Evolutionary conservation across 2,329 filamentous ascomycete species (phyloP), one percentile per base, ranked within the genome.

Genomic region (Neonectria coccinea): DNA sequence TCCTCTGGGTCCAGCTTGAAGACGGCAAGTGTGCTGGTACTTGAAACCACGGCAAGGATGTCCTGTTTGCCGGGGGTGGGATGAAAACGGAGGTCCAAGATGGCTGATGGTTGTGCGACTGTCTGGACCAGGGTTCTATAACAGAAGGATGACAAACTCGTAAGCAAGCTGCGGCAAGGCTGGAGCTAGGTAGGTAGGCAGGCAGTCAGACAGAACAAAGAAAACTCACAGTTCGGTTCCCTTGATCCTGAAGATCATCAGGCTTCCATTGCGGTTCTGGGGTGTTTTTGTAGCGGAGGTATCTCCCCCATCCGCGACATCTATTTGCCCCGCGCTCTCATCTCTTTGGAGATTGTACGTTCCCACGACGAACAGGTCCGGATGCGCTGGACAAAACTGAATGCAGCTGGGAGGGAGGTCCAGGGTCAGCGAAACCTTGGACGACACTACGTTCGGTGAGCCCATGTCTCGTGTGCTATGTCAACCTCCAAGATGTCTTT

Each of bases 1-100:
- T 74, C 58, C 2, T 70, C 66, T 53, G 83, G 83, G 9, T 82
- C 73, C 48, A 91, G 79, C 67, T 77, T 82, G 77, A 91, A 93
- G 54, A 95, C 82, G 1, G 85, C 85, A 12, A 97, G 79, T 0
- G 85, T 85, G 0, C 91, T 92, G 1, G 91, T 92, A 66, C 93
- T 97, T 1, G 92, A 92, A 9, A 93, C 92, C 3, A 91, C 88
- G 10, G 89, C 93, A 57, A 97, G 84, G 4, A 91, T 79, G 31
- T 84, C 83, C 54, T 78, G 80, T 8, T 72, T 72, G 2, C 73
- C 67, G 56, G 79, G 74, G 1, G 47, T 59, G 14, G 86, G 88
- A 65, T 90, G 88, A 77, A 97, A 98, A 71, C 94, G 92, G 31
- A 97, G 82, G 76, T 97, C 94, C 57, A 97, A 85, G 29, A 97